Percentiles rank a stretch among this genome's conserved stretches.
Conservation (phyloP, 441 rosid genomes). For the Biscutella auriculata region DNA sequence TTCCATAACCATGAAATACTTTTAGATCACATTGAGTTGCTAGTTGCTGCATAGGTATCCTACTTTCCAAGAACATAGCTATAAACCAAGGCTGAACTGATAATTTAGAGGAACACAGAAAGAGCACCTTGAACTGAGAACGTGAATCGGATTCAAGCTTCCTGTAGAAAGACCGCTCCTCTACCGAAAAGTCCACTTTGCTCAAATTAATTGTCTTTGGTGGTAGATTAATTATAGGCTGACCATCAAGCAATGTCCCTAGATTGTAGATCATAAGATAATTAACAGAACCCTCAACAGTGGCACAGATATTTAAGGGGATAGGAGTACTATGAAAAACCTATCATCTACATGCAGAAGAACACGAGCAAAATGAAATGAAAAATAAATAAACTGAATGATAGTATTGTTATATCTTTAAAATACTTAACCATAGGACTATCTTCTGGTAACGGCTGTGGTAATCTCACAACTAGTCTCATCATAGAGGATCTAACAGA, state of each 20-base stretch:
- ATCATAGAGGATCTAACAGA: not conserved
- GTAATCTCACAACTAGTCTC: not conserved
- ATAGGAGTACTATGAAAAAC: not conserved
- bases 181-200: constrained; percentile 65
- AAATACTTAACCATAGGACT: not conserved
- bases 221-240: constrained; percentile 75
- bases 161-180: constrained; percentile 78
- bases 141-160: constrained; percentile 78
- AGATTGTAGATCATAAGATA: constrained; percentile 18
- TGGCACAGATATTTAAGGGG: not conserved
- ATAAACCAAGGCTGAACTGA: not conserved
- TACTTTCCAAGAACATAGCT: not conserved
- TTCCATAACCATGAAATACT: no score
- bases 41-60: not conserved
- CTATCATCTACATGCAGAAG: not conserved
- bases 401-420: not conserved
- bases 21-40: not conserved
- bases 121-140: constrained; percentile 62
- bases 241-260: constrained; percentile 81
- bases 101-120: not conserved
- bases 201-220: constrained; percentile 54
- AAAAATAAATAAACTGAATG: not conserved
- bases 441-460: not conserved
- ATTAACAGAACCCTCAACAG: constrained; percentile 15
- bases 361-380: not conserved